Base-by-base conservation (phyloP, 305 asterid genomes). In the Petunia hybrid region DNA sequence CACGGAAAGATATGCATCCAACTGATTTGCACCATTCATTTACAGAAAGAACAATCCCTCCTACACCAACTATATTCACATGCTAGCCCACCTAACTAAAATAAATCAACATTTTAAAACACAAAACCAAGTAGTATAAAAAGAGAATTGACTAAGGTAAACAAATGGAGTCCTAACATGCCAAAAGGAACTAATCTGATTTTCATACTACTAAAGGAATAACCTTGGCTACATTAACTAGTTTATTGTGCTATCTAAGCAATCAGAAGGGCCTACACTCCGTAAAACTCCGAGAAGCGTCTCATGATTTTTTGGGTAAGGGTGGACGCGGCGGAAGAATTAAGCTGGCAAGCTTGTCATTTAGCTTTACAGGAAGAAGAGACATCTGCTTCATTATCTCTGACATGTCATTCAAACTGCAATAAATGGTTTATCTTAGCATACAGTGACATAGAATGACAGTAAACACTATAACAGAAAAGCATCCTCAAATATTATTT, bases 351-450 rank as follows among this genome's bases (percentile, higher is more conserved):
- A 94, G 97, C 57, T 93, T 98, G 16, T 94, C 98, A 46, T 96
- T 96, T 86, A 96, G 90, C 93, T 91, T 94, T 77, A 92, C 98
- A 16, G 98, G 98, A 82, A 96, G 91, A 7, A 98, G 97, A 3
- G 99, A 98, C 99, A 96, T 96, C 88, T 89, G 95, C 89, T 92
- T 91, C 98, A 94, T 92, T 69, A 86, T 82, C 74, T 93, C 97
- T 4, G 98, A 97, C 85, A 81, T 80, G 82, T 91, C 92, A n/a
- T 85, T 85, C 81, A 86, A 87, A 85, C 99, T 95, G 92, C 90
- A 89, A 53, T 5, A 56, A 35, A 71, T 3, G 16, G 61, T 48
- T 71, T 36, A 51, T 12, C 62, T 71, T 12, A 71, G 78, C 59
- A 35, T 71, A 31, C 45, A 48, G 60, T 35, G 57, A 14, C 46